Percentiles rank a stretch among this genome's conserved stretches.
Evolutionary conservation across 768 basidiomycete genomes (phyloP).

Genomic region (Boletus rubropictus): DNA sequence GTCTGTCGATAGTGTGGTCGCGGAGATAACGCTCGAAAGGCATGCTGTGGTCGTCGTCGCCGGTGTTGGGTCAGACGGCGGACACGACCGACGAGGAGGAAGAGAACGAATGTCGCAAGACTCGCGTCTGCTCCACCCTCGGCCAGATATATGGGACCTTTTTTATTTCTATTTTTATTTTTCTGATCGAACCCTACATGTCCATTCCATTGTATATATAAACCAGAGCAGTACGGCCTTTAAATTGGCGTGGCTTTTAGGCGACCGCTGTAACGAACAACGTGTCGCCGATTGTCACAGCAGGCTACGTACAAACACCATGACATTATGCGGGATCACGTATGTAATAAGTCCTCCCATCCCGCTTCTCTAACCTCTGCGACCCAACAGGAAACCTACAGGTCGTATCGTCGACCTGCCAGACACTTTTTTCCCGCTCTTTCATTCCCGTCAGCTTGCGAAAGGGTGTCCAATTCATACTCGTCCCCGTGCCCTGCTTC

Average conservation of each 20-base stretch:
- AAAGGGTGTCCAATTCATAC: too few species aligned
- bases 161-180: conserved; percentile 4
- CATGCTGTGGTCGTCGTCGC: conserved; percentile 25
- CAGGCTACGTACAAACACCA: conserved; percentile 22
- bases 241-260: conserved; percentile 14
- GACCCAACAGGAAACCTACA: conserved; percentile 10
- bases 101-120: too few species aligned
- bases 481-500: conserved; percentile 12
- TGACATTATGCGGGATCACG: conserved; percentile 6
- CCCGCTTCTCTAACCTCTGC: conserved; percentile 3
- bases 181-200: conserved; percentile 9
- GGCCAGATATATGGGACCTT: conserved; percentile 6
- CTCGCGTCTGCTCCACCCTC: too few species aligned
- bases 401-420: conserved; percentile 1
- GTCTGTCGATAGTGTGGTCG: conserved; percentile 2
- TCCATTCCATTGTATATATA: neutral
- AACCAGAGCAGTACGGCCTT: conserved; percentile 13
- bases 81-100: neutral
- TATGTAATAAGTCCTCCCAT: conserved; percentile 19
- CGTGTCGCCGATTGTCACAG: conserved; percentile 25
- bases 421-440: neutral
- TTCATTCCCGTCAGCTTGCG: conserved; percentile 22
- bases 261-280: conserved; percentile 14
- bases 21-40: conserved; percentile 40
- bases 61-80: neutral